Evolutionary conservation across 2,329 filamentous ascomycete species (phyloP).

Genomic region (Penicillium thymicola): DNA sequence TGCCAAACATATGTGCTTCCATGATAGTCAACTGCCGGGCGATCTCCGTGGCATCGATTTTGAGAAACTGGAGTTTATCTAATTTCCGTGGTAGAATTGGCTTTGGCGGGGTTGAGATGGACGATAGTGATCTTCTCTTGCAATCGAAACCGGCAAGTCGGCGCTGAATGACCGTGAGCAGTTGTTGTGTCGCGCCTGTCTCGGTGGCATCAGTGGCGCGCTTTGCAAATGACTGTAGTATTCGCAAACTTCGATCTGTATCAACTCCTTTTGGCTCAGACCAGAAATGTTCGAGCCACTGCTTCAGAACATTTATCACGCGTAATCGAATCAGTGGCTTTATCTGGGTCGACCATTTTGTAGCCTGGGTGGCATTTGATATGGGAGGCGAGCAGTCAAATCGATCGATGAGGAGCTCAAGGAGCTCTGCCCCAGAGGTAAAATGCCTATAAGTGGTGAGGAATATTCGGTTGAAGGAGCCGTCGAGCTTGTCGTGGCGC

Average conservation of each 20-base stretch:
- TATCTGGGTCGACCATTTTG: slow-evolving; percentile 80
- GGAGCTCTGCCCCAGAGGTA: slow-evolving; percentile 78
- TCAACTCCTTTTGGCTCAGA: slow-evolving; percentile 70
- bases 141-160: slow-evolving; percentile 76
- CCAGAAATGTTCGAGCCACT: slow-evolving; percentile 96
- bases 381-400: slow-evolving; percentile 82
- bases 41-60: slow-evolving; percentile 84
- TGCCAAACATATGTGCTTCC: slow-evolving; percentile 83
- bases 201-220: slow-evolving; percentile 6
- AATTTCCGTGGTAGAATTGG: slow-evolving; percentile 95
- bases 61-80: slow-evolving; percentile 60
- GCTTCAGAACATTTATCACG: slow-evolving; percentile 91
- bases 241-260: slow-evolving; percentile 73
- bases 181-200: slow-evolving; percentile 55
- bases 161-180: slow-evolving; percentile 81
- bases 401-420: slow-evolving; percentile 80
- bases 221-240: slow-evolving; percentile 76
- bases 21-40: slow-evolving; percentile 92
- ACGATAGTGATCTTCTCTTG: slow-evolving; percentile 45
- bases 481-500: slow-evolving; percentile 85
- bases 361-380: slow-evolving; percentile 65
- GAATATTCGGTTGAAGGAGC: slow-evolving; percentile 91
- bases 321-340: slow-evolving; percentile 87
- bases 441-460: slow-evolving; percentile 91
- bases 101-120: slow-evolving; percentile 72